Evolutionary conservation across 2,329 filamentous ascomycete species (phyloP).

Genomic region (Septoria linicola): DNA sequence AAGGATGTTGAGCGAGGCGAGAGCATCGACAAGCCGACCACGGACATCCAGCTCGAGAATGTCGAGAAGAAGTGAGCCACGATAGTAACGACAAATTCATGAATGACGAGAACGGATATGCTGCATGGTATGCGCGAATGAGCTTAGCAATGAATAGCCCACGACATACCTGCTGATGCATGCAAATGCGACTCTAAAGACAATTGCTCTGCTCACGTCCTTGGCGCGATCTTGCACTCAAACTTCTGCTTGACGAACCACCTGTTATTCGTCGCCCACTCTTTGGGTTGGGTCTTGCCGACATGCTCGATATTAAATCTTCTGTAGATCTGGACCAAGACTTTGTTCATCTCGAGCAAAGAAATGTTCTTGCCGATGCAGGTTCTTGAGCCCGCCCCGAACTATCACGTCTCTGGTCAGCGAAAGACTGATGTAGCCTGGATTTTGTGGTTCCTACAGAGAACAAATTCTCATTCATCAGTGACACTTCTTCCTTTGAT

Average conservation of each 20-base stretch:
- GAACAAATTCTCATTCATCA: constrained; percentile 1
- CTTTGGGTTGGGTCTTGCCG: background rate
- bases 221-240: background rate
- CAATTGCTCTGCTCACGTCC: too few relatives aligned
- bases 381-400: constrained; percentile 37
- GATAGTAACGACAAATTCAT: too few relatives aligned
- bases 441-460: background rate
- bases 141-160: too few relatives aligned
- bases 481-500: background rate
- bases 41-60: constrained; percentile 15
- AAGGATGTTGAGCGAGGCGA: constrained; percentile 20
- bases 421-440: background rate
- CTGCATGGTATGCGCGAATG: too few relatives aligned
- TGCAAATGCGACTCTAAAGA: too few relatives aligned
- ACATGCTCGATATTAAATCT: constrained; percentile 23
- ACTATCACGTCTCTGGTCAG: constrained; percentile 14
- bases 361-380: constrained; percentile 39
- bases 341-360: constrained; percentile 33
- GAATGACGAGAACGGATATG: too few relatives aligned
- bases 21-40: constrained; percentile 12
- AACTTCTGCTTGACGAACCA: constrained; percentile 8
- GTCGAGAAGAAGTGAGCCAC: constrained; percentile 18
- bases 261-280: background rate
- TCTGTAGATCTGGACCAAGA: constrained; percentile 33
- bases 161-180: too few relatives aligned